Evolutionary conservation across 768 basidiomycete species (phyloP), one percentile per base, ranked within the genome.

Genomic region (Lactifluus pinguis): DNA sequence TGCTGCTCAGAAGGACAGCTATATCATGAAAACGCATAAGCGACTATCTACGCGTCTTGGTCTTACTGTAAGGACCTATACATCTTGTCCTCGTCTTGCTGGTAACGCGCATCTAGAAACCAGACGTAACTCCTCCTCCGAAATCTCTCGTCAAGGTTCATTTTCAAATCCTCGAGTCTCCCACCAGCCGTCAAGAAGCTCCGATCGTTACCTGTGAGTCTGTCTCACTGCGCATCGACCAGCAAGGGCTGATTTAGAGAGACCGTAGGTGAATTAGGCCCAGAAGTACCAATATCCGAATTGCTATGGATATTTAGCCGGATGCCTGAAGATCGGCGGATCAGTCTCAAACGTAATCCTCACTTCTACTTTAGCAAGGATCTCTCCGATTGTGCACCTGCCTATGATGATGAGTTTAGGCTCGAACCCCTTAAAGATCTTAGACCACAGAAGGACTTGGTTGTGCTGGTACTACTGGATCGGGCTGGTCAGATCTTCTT

Each of bases 311-410:
- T 56, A 9, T 49, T 62, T n/a, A 62, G 52, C 38, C 56, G 61
- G 41, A 52, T 62, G 21, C 61, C 61, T 21, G 61, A 62, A 25
- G 61, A 62, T 32, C 61, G 57, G 34, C 61, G 61, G 39, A 55
- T 62, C 32, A 53, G 51, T 13, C 61, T 62, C 56, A 62, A 62
- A 53, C 61, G 57, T 29, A 62, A 62, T 30, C 61, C 61, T 32
- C 61, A 62, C 39, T 62, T 62, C 32, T 62, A 62, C 38, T 53
- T 58, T 19, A 53, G 51, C 21, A 53, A 32, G 51, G 61, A 62
- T 49, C 61, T 62, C 45, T 62, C 61, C 13, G 61, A 62, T n/a
- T 36, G 25, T 15, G 49, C 56, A 44, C 48, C 47, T 14, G 21
- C n/a, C 15, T 62, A 62, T 8, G 52, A 42, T 8, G 61, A 62